A percentile compares a stretch with the other conserved stretches of the same genome.
Evolutionary conservation across 805 yeast species (phyloP).

Genomic region (Candida parachauliodes): DNA sequence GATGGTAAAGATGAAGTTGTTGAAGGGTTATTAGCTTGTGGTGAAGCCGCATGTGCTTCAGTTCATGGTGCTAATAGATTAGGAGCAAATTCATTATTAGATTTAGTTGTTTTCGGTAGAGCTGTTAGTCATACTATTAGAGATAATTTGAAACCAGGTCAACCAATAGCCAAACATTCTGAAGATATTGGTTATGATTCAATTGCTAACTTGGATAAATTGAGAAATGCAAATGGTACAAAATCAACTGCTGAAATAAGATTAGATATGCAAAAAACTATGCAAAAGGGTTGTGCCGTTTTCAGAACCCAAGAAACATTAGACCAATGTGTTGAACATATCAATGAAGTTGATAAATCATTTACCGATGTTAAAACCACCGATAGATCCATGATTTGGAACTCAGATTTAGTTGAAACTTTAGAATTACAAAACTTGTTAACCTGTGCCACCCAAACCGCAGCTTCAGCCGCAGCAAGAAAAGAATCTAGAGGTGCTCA

Average conservation of each 20-base stretch:
- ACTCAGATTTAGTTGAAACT: conserved; percentile 94
- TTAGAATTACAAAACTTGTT: conserved; percentile 94
- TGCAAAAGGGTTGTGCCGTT: conserved; percentile 97
- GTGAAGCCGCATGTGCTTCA: conserved; percentile 99
- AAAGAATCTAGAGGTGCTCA: conserved; percentile 99
- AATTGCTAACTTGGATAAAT: conserved; percentile 82
- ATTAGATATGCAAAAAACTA: conserved; percentile 87
- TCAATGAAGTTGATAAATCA: conserved; percentile 69
- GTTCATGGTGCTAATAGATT: conserved; percentile 99
- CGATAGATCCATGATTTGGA: conserved; percentile 99
- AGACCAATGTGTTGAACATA: conserved; percentile 85
- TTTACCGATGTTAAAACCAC: conserved; percentile 78
- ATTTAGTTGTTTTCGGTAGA: conserved; percentile 97
- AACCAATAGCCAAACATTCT: conserved; percentile 78
- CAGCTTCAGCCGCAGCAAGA: conserved; percentile 90
- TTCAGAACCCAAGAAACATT: conserved; percentile 91
- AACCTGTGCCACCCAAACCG: conserved; percentile 97
- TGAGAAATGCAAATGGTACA: conserved; percentile 84
- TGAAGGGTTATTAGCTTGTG: conserved; percentile 94
- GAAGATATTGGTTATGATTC: conserved; percentile 88
- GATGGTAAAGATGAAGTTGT: conserved; percentile 87
- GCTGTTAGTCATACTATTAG: conserved; percentile 93
- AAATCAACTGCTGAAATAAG: conserved; percentile 85
- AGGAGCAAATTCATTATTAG: conserved; percentile 97
- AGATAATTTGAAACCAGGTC: conserved; percentile 82